Base-by-base conservation (phyloP, 2,329 filamentous ascomycete species). In the Ophiocordyceps sinensis region DNA sequence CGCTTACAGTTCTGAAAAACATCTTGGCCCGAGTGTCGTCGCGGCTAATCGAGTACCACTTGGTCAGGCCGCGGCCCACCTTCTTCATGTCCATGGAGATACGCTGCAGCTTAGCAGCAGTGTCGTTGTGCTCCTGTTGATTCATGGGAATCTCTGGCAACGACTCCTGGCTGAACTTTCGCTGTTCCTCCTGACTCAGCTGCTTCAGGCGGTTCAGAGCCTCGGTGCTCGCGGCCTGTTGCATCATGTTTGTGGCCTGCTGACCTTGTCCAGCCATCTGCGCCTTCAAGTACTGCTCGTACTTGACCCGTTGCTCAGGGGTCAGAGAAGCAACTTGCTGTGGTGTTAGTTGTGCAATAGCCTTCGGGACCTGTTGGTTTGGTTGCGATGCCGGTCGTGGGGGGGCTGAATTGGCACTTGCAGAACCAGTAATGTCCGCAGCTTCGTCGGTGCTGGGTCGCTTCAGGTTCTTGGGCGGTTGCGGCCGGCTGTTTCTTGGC, bases 1-100 rank as follows among this genome's bases (percentile, higher is more conserved):
- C 5, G 64, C 70, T 62, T 60, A 75, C 71, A 45, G 62, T 63
- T 49, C 64, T 65, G 58, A 75, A 73, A 46, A 73, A 75, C 57
- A 65, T 62, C 47, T 59, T 66, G 5, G 69, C 67, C 31, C 70
- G 64, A 11, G 48, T 51, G 41, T 76, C 71, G 43, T 76, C 70
- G 14, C 58, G 60, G 1, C 67, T 68, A 17, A 66, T 50, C 4
- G 53, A 49, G 45, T 70, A 75, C 70, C 70, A 75, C 19, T 57
- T 64, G 26, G 54, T 58, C 4, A 75, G 51, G 1, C 59, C 57
- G 42, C 62, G 64, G 15, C 63, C 63, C 17, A 74, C 55, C 46
- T 66, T 68, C 17, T 47, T 50, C 54, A 73, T 64, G 21, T 69
- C 64, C 1, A 52, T 46, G 2, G 59, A 55, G 19, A 67, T 61